phyloP scores from a whole-genome alignment of 75 land plant genomes.

The Pinus taeda region DNA sequence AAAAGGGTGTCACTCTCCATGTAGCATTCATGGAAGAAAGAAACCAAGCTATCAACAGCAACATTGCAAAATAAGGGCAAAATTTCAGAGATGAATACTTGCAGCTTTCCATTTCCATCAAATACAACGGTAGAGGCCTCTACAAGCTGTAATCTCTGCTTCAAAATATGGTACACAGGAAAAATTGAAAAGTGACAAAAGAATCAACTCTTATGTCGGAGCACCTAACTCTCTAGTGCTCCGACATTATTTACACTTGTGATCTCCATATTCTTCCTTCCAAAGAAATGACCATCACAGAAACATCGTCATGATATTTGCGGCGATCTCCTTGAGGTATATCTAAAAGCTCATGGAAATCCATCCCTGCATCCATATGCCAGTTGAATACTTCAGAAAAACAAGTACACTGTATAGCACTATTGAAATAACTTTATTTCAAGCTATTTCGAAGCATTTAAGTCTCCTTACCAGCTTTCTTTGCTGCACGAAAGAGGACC shows the following conservation, averaged over 20 bases:
- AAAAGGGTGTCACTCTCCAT: not conserved
- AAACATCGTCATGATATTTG: conserved; percentile 94
- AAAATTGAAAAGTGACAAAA: conserved; percentile 5
- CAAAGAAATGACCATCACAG: conserved; percentile 90
- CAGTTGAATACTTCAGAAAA: not conserved
- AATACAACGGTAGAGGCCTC: conserved; percentile 4
- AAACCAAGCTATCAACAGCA: conserved; percentile 4
- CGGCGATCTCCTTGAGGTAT: conserved; percentile 97
- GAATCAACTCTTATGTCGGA: conserved; percentile 6
- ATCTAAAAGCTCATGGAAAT: conserved; percentile 93
- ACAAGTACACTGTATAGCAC: not conserved
- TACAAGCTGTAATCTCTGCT: conserved; percentile 10
- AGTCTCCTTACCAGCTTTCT: conserved; percentile 73
- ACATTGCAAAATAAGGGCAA: not conserved
- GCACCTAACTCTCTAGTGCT: not conserved
- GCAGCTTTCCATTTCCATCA: conserved; percentile 7
- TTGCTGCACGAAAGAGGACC: conserved; percentile 95
- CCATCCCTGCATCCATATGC: conserved; percentile 67
- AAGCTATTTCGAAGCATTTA: not conserved
- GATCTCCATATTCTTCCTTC: conserved; percentile 99
- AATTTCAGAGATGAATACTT: conserved; percentile 5
- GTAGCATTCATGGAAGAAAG: not conserved
- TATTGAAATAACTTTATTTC: not conserved
- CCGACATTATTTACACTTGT: conserved; percentile 42
- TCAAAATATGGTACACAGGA: conserved; percentile 1